phyloP scores from a whole-genome alignment of 2,329 filamentous ascomycete genomes.

The Macrophomina phaseolina region DNA sequence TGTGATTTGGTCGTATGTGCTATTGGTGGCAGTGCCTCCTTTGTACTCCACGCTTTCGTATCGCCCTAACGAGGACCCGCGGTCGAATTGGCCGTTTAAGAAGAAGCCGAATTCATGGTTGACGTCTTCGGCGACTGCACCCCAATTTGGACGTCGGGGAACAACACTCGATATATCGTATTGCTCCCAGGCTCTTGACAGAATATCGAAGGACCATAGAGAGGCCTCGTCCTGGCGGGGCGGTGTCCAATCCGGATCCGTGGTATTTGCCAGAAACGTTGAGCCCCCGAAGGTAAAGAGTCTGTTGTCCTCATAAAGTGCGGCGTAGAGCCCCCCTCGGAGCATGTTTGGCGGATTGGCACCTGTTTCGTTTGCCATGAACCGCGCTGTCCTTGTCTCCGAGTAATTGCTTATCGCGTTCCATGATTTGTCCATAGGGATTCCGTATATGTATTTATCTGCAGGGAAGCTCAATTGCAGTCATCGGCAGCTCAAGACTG shows the following conservation, averaged over 20 bases:
- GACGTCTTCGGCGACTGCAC: neutral
- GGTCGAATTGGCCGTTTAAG: neutral
- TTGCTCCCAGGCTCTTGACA: slow-evolving; percentile 32
- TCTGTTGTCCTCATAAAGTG: slow-evolving; percentile 31
- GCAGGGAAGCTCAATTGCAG: neutral
- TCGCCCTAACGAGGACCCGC: neutral
- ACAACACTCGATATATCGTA: slow-evolving; percentile 20
- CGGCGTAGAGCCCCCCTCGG: slow-evolving; percentile 39
- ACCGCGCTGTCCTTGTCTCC: slow-evolving; percentile 33
- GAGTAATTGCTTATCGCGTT: slow-evolving; percentile 38
- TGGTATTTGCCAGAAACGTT: slow-evolving; percentile 36
- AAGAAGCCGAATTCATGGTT: neutral
- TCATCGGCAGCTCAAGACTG: too few species aligned
- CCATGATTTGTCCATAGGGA: slow-evolving; percentile 40
- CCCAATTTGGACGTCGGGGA: slow-evolving; percentile 50
- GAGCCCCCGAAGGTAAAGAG: slow-evolving; percentile 44
- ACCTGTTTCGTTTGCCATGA: slow-evolving; percentile 30
- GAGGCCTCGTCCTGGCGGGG: slow-evolving; percentile 36
- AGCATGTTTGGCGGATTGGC: slow-evolving; percentile 34
- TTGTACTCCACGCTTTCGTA: neutral
- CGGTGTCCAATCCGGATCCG: slow-evolving; percentile 37
- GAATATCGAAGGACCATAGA: slow-evolving; percentile 41
- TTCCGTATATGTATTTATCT: slow-evolving; percentile 28
- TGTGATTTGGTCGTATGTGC: neutral
- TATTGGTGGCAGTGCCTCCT: neutral